Base-by-base conservation (phyloP, 495 filamentous ascomycete species). In the Recurvomyces mirabilis region DNA sequence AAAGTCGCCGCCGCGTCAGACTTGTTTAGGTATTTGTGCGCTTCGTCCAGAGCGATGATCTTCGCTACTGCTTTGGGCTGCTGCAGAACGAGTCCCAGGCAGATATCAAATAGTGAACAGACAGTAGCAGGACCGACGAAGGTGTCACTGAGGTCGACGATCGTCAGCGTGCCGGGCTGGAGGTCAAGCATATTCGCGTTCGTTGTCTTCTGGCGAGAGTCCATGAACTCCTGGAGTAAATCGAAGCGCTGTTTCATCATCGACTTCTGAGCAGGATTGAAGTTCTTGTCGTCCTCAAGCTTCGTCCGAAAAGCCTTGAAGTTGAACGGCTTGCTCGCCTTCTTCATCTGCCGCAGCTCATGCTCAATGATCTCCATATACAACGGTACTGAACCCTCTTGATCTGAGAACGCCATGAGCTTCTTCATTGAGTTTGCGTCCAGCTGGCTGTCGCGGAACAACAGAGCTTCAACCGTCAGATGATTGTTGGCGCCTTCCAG, bases 141-240 rank as follows among this genome's bases (percentile, higher is more conserved):
- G 0, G 81, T 81, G 55, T 81, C 84, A 0, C 73, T 81, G 5
- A 89, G 67, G 50, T 89, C 82, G 24, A 87, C 68, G 38, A 89
- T 82, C 0, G 81, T 85, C 11, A 87, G 61, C 5, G 60, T 62
- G 12, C 78, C 75, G 3, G 73, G 61, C 32, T 66, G 41, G 10
- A 57, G 59, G 2, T 36, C 35, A 47, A 63, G 63, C 21, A 55
- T 53, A 37, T 60, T 47, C 15, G 24, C 21, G 13, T 40, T 15
- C 0, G 38, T 46, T 47, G 13, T 17, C 15, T 18, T 43, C 20
- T 1, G 32, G 22, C 11, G 19, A 20, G 41, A 21, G 13, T 15
- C 41, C 20, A 66, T 57, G 41, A 70, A 71, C 9, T 62, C 66
- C 32, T 71, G 64, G 3, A 73, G 52, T 2, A 70, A 52, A 5